Conservation (phyloP, 208 protist genomes). For the Acanthamoeba sp. region DNA sequence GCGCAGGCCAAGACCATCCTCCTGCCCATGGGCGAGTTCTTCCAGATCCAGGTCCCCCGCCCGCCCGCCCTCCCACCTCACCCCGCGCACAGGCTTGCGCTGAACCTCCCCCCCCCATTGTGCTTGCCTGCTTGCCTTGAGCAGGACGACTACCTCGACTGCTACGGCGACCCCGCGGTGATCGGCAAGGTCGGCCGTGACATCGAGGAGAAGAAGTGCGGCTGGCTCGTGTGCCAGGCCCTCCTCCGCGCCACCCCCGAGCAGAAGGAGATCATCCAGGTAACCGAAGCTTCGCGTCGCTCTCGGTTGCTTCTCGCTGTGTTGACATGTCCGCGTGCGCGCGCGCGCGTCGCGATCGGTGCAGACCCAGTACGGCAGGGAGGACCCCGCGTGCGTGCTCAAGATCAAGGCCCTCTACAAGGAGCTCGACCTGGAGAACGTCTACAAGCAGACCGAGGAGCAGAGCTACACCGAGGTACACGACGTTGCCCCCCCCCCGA, state of each 20-base stretch:
- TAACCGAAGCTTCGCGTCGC: too few species aligned
- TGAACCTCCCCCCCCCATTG: not conserved
- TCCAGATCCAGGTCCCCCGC: conserved; percentile 94
- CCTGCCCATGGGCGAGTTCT: conserved; percentile 97
- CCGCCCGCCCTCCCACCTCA: too few species aligned
- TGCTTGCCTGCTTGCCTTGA: not conserved
- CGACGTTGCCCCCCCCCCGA: not conserved
- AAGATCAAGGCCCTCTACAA: conserved; percentile 93
- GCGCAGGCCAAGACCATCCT: conserved; percentile 91
- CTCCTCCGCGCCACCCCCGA: conserved; percentile 82
- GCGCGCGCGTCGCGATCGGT: conserved; percentile 74
- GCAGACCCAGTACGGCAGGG: conserved; percentile 94
- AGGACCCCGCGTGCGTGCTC: conserved; percentile 90
- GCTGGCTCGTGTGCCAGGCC: conserved; percentile 88
- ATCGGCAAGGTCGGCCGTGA: conserved; percentile 98
- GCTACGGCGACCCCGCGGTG: conserved; percentile 95
- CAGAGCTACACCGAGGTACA: conserved; percentile 24
- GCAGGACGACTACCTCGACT: conserved; percentile 98
- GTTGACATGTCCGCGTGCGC: too few species aligned
- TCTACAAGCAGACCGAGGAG: conserved; percentile 92
- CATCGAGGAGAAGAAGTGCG: conserved; percentile 97
- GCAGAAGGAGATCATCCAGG: conserved; percentile 77
- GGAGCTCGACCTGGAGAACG: conserved; percentile 90
- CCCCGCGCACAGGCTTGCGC: too few species aligned
- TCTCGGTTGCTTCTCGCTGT: too few species aligned